phyloP scores from a whole-genome alignment of 2,329 filamentous ascomycete species.

The Paraphoma sp. region DNA sequence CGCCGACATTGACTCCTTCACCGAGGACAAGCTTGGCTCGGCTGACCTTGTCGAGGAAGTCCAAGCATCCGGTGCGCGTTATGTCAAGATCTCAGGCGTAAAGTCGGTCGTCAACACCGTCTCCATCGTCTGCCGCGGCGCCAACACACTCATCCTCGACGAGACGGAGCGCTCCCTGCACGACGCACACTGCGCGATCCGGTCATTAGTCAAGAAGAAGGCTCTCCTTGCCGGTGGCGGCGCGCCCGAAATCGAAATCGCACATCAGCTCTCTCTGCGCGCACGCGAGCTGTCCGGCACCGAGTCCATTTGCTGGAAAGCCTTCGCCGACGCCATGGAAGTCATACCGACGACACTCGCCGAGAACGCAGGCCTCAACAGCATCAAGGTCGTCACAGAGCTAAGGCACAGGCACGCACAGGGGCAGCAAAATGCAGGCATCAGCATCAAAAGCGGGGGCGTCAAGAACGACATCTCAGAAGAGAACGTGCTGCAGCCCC shows the following conservation, averaged over 20 bases:
- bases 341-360: slow-evolving; percentile 95
- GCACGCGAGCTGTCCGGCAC: slow-evolving; percentile 86
- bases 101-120: slow-evolving; percentile 85
- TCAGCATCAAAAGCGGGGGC: slow-evolving; percentile 96
- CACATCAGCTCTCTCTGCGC: slow-evolving; percentile 81
- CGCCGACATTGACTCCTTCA: slow-evolving; percentile 97
- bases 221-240: slow-evolving; percentile 97
- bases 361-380: slow-evolving; percentile 96
- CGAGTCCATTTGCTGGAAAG: slow-evolving; percentile 98
- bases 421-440: slow-evolving; percentile 93
- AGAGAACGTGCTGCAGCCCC: slow-evolving; percentile 94
- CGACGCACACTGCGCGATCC: slow-evolving; percentile 96
- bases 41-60: slow-evolving; percentile 95
- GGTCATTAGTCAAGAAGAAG: slow-evolving; percentile 98
- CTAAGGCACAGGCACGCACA: slow-evolving; percentile 91
- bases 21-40: slow-evolving; percentile 94
- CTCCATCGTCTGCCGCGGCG: slow-evolving; percentile 91
- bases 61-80: slow-evolving; percentile 83
- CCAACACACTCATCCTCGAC: slow-evolving; percentile 92
- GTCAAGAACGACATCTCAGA: slow-evolving; percentile 97
- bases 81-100: slow-evolving; percentile 94
- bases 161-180: slow-evolving; percentile 97
- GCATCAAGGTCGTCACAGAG: slow-evolving; percentile 98
- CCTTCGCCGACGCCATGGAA: slow-evolving; percentile 96
- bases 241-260: slow-evolving; percentile 95